Base-by-base conservation (phyloP, 306 rosid species). In the Dalbergia cochinchinensis region DNA sequence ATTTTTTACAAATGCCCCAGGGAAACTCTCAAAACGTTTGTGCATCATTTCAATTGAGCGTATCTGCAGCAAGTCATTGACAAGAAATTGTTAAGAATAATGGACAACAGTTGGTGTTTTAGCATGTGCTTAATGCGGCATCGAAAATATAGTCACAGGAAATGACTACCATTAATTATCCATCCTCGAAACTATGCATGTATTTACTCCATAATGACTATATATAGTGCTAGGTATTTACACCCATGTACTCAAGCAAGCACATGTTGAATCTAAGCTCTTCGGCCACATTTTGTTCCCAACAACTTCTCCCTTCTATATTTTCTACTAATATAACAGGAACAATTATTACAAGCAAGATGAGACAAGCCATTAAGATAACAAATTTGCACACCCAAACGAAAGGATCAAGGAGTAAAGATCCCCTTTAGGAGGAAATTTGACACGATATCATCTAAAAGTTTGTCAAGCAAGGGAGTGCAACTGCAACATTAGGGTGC, bases 21-120 rank as follows among this genome's bases (percentile, higher is more conserved):
- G 99, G 77, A 95, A 95, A 88, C 96, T 95, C 86, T 92, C 99
- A 83, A 95, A 95, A 78, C 99, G 99, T 74, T 90, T 95, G 65
- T 95, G 98, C 79, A 95, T 93, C 99, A 95, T 95, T 83, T 93
- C 98, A 80, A 93, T 90, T 74, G 98, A 90, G 58, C 99, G 99
- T 85, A 95, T 95, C 99, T 95, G 90, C 73, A 77, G 77, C 35
- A 83, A 78, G 51, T 69, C 65, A 79, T 80, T 59, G 78, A 55
- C 51, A 80, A 34, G 34, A 70, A 26, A 26, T 26, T 26, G 31
- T 26, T 26, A 26, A 26, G 31, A 26, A 26, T 26, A 26, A 26
- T 26, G 3, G 31, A 26, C 31, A 26, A 26, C 31, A 26, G 31
- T 26, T 26, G 31, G 3, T 26, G 31, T 26, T 26, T 26, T 26